Evolutionary conservation across 2,329 filamentous ascomycete genomes (phyloP).

Genomic region (Colletotrichum simmondsii): DNA sequence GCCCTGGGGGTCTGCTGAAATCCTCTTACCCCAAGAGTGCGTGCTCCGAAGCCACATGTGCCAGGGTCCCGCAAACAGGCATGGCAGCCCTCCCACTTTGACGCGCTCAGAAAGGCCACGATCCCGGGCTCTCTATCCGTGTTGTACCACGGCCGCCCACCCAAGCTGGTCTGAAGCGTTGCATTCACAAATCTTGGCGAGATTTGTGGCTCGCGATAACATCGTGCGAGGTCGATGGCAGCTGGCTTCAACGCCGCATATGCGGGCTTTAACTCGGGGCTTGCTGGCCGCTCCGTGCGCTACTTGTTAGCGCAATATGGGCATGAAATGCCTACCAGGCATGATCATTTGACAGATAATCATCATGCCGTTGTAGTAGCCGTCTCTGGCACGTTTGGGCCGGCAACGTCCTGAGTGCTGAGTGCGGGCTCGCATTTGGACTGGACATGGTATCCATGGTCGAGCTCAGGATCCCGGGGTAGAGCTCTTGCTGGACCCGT

Average conservation of each 20-base stretch:
- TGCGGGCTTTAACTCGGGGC: neutral
- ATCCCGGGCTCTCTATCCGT: neutral
- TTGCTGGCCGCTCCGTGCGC: neutral
- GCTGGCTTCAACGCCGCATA: neutral
- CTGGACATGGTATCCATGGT: constrained; percentile 25
- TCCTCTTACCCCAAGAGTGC: constrained; percentile 22
- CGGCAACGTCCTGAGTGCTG: constrained; percentile 6
- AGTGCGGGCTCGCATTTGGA: constrained; percentile 12
- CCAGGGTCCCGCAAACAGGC: constrained; percentile 20
- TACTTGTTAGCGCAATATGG: neutral
- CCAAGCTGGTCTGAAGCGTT: constrained; percentile 2
- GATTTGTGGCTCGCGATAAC: constrained; percentile 5
- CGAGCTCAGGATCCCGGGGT: constrained; percentile 26
- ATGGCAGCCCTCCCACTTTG: constrained; percentile 15
- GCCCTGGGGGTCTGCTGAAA: constrained; percentile 11
- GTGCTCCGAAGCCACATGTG: constrained; percentile 30
- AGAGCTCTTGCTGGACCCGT: constrained; percentile 11
- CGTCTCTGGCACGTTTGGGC: neutral
- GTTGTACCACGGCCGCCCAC: neutral
- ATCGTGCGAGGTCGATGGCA: constrained; percentile 9
- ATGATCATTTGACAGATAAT: neutral
- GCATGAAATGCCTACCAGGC: neutral
- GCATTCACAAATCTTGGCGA: constrained; percentile 27
- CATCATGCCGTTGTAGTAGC: neutral
- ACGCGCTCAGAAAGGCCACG: constrained; percentile 11